phyloP scores from a whole-genome alignment of 306 rosid species.

The Leucaena leucocephala region DNA sequence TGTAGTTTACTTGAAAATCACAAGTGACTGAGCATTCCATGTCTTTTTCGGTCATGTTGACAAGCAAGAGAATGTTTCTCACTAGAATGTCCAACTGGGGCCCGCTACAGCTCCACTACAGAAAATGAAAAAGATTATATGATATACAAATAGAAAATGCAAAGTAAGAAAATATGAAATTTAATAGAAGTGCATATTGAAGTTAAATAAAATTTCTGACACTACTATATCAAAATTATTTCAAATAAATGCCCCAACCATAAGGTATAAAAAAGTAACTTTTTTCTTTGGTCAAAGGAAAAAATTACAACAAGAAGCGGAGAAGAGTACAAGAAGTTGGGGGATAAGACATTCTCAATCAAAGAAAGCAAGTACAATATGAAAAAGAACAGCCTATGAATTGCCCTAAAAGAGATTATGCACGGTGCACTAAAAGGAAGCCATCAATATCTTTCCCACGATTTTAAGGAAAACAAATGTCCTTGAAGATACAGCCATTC shows the following conservation, averaged over 20 bases:
- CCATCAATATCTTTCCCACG: not conserved
- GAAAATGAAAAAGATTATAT: constrained; percentile 25
- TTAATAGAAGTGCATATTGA: not conserved
- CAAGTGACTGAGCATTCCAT: constrained; percentile 59
- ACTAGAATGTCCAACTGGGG: constrained; percentile 77
- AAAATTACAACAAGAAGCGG: not conserved
- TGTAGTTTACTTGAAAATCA: constrained; percentile 73
- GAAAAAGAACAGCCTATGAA: not conserved
- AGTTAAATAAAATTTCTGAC: not conserved
- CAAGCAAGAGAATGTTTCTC: constrained; percentile 61
- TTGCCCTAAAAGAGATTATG: not conserved
- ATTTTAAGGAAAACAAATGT: not conserved
- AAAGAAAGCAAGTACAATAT: not conserved
- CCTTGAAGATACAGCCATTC: not conserved
- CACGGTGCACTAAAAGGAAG: not conserved
- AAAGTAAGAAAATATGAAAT: constrained; percentile 3
- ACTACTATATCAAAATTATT: not conserved
- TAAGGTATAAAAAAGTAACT: not conserved
- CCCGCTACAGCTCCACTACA: constrained; percentile 86
- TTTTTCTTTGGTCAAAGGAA: not conserved
- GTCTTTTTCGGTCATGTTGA: constrained; percentile 47
- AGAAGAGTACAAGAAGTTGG: not conserved
- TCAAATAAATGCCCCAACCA: constrained; percentile 3
- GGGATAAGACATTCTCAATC: not conserved
- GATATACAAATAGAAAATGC: constrained; percentile 1